Conservation (phyloP, 331 rosid genomes). For the Malus hybrid region DNA sequence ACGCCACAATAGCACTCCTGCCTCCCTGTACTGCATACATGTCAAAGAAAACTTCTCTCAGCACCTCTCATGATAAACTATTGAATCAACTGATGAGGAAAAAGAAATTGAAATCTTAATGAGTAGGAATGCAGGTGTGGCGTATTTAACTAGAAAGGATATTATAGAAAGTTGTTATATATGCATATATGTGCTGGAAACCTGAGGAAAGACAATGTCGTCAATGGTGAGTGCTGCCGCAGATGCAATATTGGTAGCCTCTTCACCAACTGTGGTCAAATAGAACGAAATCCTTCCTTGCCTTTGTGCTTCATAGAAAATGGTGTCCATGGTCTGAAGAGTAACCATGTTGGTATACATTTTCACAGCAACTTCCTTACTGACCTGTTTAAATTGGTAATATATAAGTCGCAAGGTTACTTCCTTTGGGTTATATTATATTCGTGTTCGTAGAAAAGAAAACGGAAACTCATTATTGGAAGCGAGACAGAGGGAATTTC, state of each 20-base stretch:
- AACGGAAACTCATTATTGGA: not conserved
- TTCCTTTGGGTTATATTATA: not conserved
- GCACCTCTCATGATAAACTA: constrained; percentile 7
- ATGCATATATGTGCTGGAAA: constrained; percentile 17
- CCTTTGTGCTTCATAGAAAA: constrained; percentile 90
- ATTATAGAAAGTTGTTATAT: not conserved
- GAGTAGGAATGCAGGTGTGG: not conserved
- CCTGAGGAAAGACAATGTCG: constrained; percentile 91
- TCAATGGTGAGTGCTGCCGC: constrained; percentile 78
- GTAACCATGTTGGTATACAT: constrained; percentile 73
- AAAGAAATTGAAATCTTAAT: not conserved
- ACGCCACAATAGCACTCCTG: constrained; percentile 88
- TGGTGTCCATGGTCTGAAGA: constrained; percentile 80
- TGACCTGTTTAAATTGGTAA: constrained; percentile 37
- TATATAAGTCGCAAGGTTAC: constrained; percentile 1
- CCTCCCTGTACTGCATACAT: constrained; percentile 78
- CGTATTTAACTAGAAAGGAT: not conserved
- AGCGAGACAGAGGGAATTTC: not conserved
- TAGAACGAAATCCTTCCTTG: constrained; percentile 95
- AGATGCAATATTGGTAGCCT: constrained; percentile 82
- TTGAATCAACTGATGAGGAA: not conserved
- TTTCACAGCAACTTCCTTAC: constrained; percentile 53
- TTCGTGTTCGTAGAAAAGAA: not conserved
- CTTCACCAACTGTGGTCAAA: constrained; percentile 72
- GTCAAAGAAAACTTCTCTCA: constrained; percentile 9